Base-by-base conservation (phyloP, 495 filamentous ascomycete genomes). In the Viridothelium virens region DNA sequence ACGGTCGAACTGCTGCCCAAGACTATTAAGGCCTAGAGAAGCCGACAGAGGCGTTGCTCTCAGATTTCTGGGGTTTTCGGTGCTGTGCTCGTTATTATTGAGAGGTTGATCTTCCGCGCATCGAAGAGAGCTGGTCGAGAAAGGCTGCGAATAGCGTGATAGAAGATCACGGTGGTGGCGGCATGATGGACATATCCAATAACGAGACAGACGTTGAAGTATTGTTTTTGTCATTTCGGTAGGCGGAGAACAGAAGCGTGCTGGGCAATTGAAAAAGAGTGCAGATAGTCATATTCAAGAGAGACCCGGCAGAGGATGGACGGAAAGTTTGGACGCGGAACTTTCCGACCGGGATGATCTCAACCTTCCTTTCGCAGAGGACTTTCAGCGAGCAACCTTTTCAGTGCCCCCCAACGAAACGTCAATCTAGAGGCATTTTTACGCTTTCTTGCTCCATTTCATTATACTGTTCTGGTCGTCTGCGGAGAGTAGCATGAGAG, bases 401-500 rank as follows among this genome's bases (percentile, higher is more conserved):
- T 18, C 9, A 5, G 9, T n/a, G n/a, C 48, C 5, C 9, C 6
- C 41, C 41, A 46, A 46, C 6, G 6, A 6, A 6, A 46, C 14
- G 3, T 18, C 6, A 53, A 4, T 7, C 3, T 53, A 10, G 11
- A 53, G 48, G 16, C 11, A 9, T n/a, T 33, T 64, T 64, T 46
- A 6, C 12, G 10, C 16, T 41, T 5, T 63, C 5, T 18, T 38
- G 11, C 63, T 25, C 34, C 37, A 9, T 56, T 65, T 48, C 38
- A 48, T 7, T 56, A 5, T 64, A 33, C 44, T 36, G 31, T 31
- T 18, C 3, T 5, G 9, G 9, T 41, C 31, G 38, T 2, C n/a
- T 4, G 9, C 9, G 36, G 10, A 56, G 18, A 56, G 56, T 48
- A 65, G 39, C 63, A 65, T 65, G 63, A 65, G 63, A 48, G 47